These are phyloP conservation scores for Fusarium piperis DNA, from an alignment of 2,329 filamentous ascomycete genomes.

Conservation along the genomic window DNA sequence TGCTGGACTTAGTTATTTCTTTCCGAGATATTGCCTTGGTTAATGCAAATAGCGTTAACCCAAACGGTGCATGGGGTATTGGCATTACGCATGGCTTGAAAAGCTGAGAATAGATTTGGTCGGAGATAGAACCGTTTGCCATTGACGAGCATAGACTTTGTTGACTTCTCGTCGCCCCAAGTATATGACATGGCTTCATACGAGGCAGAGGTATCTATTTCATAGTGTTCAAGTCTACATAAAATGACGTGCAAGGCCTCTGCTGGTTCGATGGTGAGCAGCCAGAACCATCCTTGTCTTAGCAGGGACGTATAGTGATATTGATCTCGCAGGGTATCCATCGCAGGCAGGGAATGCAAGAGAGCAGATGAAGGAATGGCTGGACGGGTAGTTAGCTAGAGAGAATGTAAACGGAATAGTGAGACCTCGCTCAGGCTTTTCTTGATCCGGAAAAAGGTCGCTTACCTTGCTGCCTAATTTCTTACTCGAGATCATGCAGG, in stretches of 20 bases:
- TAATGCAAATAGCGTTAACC: neutral
- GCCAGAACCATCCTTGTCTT: neutral
- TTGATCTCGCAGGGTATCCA: neutral
- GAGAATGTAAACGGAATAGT: no score
- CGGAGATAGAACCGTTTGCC: neutral
- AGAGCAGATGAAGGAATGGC: neutral
- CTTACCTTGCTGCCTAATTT: no score
- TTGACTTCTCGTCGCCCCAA: neutral
- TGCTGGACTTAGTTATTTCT: conserved; percentile 4
- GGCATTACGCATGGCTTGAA: neutral
- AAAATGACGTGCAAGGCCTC: neutral
- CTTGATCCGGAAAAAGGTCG: no score
- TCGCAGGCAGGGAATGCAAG: neutral
- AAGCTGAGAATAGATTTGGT: neutral
- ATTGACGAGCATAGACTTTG: neutral
- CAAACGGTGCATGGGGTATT: neutral
- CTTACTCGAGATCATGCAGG: no score
- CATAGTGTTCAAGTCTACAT: neutral
- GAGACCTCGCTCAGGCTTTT: no score
- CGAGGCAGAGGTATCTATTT: neutral
- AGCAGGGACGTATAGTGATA: neutral
- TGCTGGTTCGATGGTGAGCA: neutral
- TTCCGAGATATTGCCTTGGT: neutral
- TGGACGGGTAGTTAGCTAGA: no score
- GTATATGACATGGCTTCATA: conserved; percentile 18